phyloP scores from a whole-genome alignment of 1,284 basidiomycete genomes.

The Ganoderma lingzhi region DNA sequence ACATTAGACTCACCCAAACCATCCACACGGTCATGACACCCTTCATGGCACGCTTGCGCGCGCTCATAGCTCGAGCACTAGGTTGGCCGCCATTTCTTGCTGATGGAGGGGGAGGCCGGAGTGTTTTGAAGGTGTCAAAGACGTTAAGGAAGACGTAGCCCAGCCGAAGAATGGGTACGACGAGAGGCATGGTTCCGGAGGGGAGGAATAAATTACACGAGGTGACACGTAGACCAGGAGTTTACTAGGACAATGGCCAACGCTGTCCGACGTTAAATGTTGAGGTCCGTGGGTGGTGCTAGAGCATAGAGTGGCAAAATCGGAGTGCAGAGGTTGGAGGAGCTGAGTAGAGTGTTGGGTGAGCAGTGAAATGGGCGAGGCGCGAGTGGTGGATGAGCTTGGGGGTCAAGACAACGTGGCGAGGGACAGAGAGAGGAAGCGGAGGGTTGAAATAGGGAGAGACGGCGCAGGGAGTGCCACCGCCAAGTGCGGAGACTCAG shows the following conservation, averaged over 20 bases:
- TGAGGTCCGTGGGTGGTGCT: slow-evolving; percentile 13
- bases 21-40: slow-evolving; percentile 84
- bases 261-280: slow-evolving; percentile 8
- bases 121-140: slow-evolving; percentile 83
- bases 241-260: not conserved
- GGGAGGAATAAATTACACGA: slow-evolving; percentile 17
- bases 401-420: slow-evolving; percentile 23
- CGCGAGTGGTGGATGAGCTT: slow-evolving; percentile 7
- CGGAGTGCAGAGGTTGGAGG: slow-evolving; percentile 1
- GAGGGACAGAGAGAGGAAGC: slow-evolving; percentile 8
- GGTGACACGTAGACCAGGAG: slow-evolving; percentile 15
- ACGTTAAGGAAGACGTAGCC: slow-evolving; percentile 79
- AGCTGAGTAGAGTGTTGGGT: not conserved
- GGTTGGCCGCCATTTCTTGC: slow-evolving; percentile 66
- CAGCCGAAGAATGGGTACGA: slow-evolving; percentile 72
- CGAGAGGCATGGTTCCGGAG: slow-evolving; percentile 62
- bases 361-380: not conserved
- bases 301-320: slow-evolving; percentile 15
- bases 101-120: slow-evolving; percentile 71
- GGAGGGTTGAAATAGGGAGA: slow-evolving; percentile 29
- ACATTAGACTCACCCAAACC: slow-evolving; percentile 68
- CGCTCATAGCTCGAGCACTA: slow-evolving; percentile 69
- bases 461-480: slow-evolving; percentile 26
- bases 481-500: slow-evolving; percentile 1
- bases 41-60: slow-evolving; percentile 84